Conservation (phyloP, 257 asterid genomes). For the Schizonepeta tenuifolia region DNA sequence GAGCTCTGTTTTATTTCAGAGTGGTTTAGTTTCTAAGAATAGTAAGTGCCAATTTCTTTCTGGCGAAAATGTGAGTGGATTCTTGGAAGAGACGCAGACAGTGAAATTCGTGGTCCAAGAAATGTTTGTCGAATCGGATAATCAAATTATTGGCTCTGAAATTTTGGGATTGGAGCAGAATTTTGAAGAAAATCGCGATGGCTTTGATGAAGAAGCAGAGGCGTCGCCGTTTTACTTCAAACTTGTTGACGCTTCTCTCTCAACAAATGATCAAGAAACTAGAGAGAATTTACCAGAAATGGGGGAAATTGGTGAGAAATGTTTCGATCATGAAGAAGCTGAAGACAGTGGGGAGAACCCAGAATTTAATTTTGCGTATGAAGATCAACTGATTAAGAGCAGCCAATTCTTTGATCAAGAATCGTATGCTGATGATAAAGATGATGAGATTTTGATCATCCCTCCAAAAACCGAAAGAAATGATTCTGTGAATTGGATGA, state of each 20-base stretch:
- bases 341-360: constrained; percentile 7
- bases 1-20: constrained; percentile 50
- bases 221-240: constrained; percentile 37
- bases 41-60: constrained; percentile 51
- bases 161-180: constrained; percentile 9
- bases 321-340: constrained; percentile 24
- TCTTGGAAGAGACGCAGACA: constrained; percentile 49
- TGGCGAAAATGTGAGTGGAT: constrained; percentile 45
- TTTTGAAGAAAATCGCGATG: background rate
- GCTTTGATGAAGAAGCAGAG: constrained; percentile 23
- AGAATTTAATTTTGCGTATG: constrained; percentile 43
- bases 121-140: constrained; percentile 53
- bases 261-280: constrained; percentile 1
- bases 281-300: background rate
- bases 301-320: background rate
- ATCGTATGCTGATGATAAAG: constrained; percentile 11
- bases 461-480: background rate
- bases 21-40: constrained; percentile 31
- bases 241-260: constrained; percentile 18
- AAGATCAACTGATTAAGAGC: constrained; percentile 44
- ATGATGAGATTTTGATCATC: background rate
- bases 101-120: constrained; percentile 49
- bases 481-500: constrained; percentile 31
- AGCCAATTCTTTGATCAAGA: constrained; percentile 13
- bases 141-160: constrained; percentile 31